These are phyloP conservation scores for Candida glaebosa DNA, from an alignment of 805 yeast species.

Conservation along the genomic window DNA sequence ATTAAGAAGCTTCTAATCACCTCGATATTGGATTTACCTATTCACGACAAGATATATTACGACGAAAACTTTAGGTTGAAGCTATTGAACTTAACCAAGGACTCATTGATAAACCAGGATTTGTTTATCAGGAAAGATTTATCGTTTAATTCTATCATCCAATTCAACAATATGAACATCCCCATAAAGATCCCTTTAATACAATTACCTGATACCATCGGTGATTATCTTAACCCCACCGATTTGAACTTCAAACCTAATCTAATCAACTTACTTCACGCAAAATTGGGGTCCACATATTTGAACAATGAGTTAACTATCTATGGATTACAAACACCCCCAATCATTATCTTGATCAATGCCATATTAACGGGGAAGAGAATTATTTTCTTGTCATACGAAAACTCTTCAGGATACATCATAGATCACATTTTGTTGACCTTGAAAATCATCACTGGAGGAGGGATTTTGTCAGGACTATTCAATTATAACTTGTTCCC, in stretches of 20 bases:
- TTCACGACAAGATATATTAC: constrained; percentile 37
- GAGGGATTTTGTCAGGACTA: constrained; percentile 41
- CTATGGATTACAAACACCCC: constrained; percentile 53
- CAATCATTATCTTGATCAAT: constrained; percentile 32
- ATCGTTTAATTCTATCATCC: constrained; percentile 36
- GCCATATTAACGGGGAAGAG: constrained; percentile 37
- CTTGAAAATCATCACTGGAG: constrained; percentile 39
- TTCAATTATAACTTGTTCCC: constrained; percentile 49
- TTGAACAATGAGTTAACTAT: constrained; percentile 48
- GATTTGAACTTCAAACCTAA: constrained; percentile 40
- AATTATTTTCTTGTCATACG: constrained; percentile 37
- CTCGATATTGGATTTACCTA: constrained; percentile 40
- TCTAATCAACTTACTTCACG: constrained; percentile 30
- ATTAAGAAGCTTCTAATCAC: constrained; percentile 38
- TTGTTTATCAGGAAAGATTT: constrained; percentile 42
- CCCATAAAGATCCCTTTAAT: constrained; percentile 44
- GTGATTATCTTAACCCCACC: constrained; percentile 44
- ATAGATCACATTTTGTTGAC: constrained; percentile 38
- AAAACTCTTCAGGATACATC: constrained; percentile 41
- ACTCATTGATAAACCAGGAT: constrained; percentile 22
- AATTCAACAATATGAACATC: constrained; percentile 40
- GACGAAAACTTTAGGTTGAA: constrained; percentile 37
- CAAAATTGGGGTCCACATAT: constrained; percentile 30
- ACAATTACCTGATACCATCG: constrained; percentile 38
- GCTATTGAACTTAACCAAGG: constrained; percentile 26